phyloP scores from a whole-genome alignment of 441 rosid species.

The Hypseocharis bilobata region DNA sequence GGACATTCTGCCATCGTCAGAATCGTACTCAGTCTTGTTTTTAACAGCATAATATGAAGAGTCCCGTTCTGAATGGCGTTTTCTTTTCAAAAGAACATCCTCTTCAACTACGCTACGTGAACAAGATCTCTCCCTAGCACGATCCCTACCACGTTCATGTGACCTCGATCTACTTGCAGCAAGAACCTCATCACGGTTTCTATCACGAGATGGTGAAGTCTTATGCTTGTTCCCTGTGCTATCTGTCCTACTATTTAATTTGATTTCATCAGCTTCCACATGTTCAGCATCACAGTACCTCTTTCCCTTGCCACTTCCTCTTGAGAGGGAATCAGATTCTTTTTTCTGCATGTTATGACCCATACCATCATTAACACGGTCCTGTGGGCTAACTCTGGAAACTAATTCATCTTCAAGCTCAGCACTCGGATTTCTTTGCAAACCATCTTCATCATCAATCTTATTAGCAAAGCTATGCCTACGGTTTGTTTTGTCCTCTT shows the following conservation, averaged over 20 bases:
- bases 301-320: constrained; percentile 32
- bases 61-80: constrained; percentile 24
- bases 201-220: constrained; percentile 34
- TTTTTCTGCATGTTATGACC: constrained; percentile 5
- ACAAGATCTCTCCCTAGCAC: constrained; percentile 43
- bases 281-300: constrained; percentile 26
- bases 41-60: constrained; percentile 3
- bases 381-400: constrained; percentile 21
- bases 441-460: constrained; percentile 15
- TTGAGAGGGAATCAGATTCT: constrained; percentile 25
- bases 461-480: neutral
- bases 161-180: constrained; percentile 41
- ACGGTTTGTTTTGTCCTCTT: neutral
- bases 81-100: constrained; percentile 31
- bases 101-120: constrained; percentile 43
- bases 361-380: constrained; percentile 28
- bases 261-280: constrained; percentile 25
- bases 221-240: constrained; percentile 28
- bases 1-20: constrained; percentile 29
- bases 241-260: constrained; percentile 24
- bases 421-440: constrained; percentile 18
- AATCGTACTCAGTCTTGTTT: constrained; percentile 18
- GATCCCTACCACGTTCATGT: constrained; percentile 36
- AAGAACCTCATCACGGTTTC: constrained; percentile 31
- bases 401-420: constrained; percentile 21